Evolutionary conservation across 2,329 filamentous ascomycete species (phyloP).

Genomic region (Nothopassalora personata): DNA sequence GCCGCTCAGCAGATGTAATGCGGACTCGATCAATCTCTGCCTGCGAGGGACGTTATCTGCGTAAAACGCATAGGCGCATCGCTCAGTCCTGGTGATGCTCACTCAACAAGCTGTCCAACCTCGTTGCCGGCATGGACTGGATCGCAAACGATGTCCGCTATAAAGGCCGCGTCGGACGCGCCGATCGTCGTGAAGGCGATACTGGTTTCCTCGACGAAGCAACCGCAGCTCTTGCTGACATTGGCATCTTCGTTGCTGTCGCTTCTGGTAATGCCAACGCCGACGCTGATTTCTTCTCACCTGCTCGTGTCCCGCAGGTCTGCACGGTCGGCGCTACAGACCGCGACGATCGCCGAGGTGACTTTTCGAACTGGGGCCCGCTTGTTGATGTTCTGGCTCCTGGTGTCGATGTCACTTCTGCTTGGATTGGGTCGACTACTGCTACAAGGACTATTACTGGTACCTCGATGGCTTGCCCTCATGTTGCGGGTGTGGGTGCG

Average conservation of each 20-base stretch:
- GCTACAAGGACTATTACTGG: conserved; percentile 48
- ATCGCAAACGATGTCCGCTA: not conserved
- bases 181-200: not conserved
- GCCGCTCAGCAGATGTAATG: too few species aligned
- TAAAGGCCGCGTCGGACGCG: not conserved
- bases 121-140: not conserved
- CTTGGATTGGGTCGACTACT: conserved; percentile 42
- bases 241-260: conserved; percentile 35
- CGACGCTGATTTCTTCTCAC: conserved; percentile 25
- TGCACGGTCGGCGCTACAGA: conserved; percentile 34
- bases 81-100: too few species aligned
- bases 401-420: conserved; percentile 36
- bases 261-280: conserved; percentile 32
- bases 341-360: conserved; percentile 26
- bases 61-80: too few species aligned
- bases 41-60: too few species aligned
- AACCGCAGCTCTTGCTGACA: not conserved
- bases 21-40: too few species aligned
- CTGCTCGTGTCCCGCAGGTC: conserved; percentile 29
- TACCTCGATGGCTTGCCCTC: conserved; percentile 61
- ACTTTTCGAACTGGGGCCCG: conserved; percentile 36
- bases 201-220: not conserved
- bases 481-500: conserved; percentile 61
- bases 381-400: conserved; percentile 40
- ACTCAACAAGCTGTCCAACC: too few species aligned